Conservation (phyloP, 1,139 yeast species). For the Pichia sp. region DNA sequence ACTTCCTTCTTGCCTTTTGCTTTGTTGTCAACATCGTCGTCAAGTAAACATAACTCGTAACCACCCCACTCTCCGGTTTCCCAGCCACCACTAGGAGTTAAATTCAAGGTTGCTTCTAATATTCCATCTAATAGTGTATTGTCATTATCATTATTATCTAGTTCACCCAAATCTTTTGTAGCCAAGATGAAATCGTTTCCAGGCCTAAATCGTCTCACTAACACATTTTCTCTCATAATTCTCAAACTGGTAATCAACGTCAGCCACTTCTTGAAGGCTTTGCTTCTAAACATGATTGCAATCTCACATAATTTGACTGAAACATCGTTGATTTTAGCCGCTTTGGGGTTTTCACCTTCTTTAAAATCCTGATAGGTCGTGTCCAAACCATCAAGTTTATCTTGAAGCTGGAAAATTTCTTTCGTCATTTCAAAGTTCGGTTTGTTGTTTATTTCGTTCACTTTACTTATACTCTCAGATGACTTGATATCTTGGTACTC, state of each 20-base stretch:
- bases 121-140: constrained; percentile 37
- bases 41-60: constrained; percentile 81
- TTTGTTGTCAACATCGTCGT: constrained; percentile 39
- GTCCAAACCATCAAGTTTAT: constrained; percentile 1
- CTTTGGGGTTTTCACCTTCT: constrained; percentile 12
- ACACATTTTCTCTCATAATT: constrained; percentile 56
- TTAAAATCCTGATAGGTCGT: constrained; percentile 1
- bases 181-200: constrained; percentile 93
- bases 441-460: constrained; percentile 27
- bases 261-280: constrained; percentile 66
- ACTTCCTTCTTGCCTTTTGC: constrained; percentile 18
- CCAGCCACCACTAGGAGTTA: constrained; percentile 83
- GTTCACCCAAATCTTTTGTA: constrained; percentile 47
- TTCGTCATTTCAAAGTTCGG: constrained; percentile 23
- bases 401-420: constrained; percentile 9
- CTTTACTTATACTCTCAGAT: constrained; percentile 24
- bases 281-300: constrained; percentile 51
- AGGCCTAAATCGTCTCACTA: constrained; percentile 85
- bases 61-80: constrained; percentile 88
- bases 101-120: constrained; percentile 60
- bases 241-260: constrained; percentile 53
- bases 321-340: constrained; percentile 10
- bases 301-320: constrained; percentile 38
- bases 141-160: constrained; percentile 26
- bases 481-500: constrained; percentile 27